Percentiles rank a stretch among this genome's conserved stretches.
Evolutionary conservation across 2,329 filamentous ascomycete genomes (phyloP).

Genomic region (Chaetomium strumarium): DNA sequence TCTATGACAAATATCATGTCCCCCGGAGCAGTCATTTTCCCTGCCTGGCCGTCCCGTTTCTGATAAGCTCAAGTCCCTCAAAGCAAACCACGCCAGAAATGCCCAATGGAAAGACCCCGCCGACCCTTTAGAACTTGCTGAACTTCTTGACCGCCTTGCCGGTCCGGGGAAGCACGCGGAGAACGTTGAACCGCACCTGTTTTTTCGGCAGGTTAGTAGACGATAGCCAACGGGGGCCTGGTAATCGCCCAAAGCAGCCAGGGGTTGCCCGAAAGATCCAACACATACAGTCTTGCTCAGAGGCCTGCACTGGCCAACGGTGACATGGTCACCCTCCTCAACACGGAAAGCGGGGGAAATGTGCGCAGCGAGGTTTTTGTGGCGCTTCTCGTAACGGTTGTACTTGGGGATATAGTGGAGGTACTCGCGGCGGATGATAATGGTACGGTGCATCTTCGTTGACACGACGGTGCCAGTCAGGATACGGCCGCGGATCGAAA

Average conservation of each 20-base stretch:
- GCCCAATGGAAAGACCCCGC: slow-evolving; percentile 28
- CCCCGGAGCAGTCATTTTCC: slow-evolving; percentile 28
- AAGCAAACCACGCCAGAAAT: slow-evolving; percentile 33
- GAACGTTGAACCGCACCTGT: slow-evolving; percentile 98
- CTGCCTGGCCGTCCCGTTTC: slow-evolving; percentile 29
- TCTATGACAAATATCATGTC: slow-evolving; percentile 29
- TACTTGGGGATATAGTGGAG: slow-evolving; percentile 99
- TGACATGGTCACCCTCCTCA: slow-evolving; percentile 98
- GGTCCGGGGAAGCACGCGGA: slow-evolving; percentile 94
- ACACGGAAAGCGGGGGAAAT: slow-evolving; percentile 99
- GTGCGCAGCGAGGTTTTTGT: slow-evolving; percentile 99
- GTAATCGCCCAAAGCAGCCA: neutral
- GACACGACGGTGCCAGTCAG: slow-evolving; percentile 97
- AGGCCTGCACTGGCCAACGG: slow-evolving; percentile 98
- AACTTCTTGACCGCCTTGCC: slow-evolving; percentile 98
- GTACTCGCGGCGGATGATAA: slow-evolving; percentile 99
- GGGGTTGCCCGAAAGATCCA: neutral
- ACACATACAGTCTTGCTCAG: slow-evolving; percentile 96
- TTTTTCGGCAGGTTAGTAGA: slow-evolving; percentile 10
- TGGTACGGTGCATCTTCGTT: slow-evolving; percentile 99
- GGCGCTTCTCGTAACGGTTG: slow-evolving; percentile 99
- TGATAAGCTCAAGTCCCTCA: slow-evolving; percentile 29
- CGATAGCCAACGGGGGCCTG: neutral
- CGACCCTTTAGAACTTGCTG: slow-evolving; percentile 81
- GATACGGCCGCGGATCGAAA: slow-evolving; percentile 99